Conservation (phyloP, 345 rosid species). For the Boechera retrofracta region DNA sequence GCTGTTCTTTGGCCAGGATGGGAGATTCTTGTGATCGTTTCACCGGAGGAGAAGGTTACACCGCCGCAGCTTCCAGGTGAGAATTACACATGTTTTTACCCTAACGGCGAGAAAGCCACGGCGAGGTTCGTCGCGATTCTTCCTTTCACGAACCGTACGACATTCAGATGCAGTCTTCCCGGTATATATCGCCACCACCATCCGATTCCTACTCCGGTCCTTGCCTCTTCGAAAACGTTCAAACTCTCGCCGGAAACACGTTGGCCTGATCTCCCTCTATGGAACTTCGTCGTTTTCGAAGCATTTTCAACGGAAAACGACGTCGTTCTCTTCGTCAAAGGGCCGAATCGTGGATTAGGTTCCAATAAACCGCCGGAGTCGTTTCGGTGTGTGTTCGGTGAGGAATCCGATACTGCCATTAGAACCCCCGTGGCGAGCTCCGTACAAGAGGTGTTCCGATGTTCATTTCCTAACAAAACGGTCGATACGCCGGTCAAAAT, state of each 20-base stretch:
- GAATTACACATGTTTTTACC: constrained; percentile 60
- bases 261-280: constrained; percentile 52
- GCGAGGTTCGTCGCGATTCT: constrained; percentile 59
- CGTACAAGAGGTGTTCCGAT: constrained; percentile 82
- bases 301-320: constrained; percentile 68
- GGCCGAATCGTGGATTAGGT: constrained; percentile 66
- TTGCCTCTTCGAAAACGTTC: constrained; percentile 43
- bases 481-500: constrained; percentile 47
- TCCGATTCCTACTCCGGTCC: constrained; percentile 59
- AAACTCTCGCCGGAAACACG: constrained; percentile 18
- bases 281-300: constrained; percentile 70
- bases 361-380: constrained; percentile 53
- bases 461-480: constrained; percentile 55
- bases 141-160: constrained; percentile 56
- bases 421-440: constrained; percentile 77
- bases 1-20: constrained; percentile 75
- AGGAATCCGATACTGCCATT: constrained; percentile 43
- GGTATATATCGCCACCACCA: constrained; percentile 49
- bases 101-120: constrained; percentile 54
- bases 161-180: constrained; percentile 70
- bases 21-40: constrained; percentile 65
- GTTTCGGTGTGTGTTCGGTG: constrained; percentile 70
- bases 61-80: background rate
- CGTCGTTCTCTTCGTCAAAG: constrained; percentile 82
- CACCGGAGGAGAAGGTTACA: constrained; percentile 33